phyloP scores from a whole-genome alignment of 768 basidiomycete species.

The Boletus patriciae region DNA sequence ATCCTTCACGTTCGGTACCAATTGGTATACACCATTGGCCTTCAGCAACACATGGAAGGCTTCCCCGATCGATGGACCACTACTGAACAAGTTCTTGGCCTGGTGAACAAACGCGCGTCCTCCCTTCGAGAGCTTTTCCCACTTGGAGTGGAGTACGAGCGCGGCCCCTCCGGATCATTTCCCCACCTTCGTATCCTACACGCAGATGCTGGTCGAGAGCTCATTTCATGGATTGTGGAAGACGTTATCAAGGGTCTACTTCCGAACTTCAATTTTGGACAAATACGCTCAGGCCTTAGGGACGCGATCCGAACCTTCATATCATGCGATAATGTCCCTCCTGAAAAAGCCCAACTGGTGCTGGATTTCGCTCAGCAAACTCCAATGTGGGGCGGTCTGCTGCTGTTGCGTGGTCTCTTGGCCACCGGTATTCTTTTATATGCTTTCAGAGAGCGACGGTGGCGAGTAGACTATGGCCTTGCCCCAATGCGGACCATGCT shows the following conservation, averaged over 20 bases:
- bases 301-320: constrained; percentile 26
- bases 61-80: too few species aligned
- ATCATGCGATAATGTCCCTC: constrained; percentile 6
- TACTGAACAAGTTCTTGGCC: too few species aligned
- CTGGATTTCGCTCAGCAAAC: constrained; percentile 1
- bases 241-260: constrained; percentile 19
- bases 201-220: constrained; percentile 3
- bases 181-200: constrained; percentile 27
- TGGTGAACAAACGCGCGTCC: not conserved
- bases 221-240: constrained; percentile 15
- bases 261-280: constrained; percentile 18
- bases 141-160: constrained; percentile 19
- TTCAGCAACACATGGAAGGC: too few species aligned
- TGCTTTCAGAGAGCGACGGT: too few species aligned
- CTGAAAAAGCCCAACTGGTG: not conserved
- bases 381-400: constrained; percentile 21
- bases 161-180: constrained; percentile 17
- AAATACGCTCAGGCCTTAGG: not conserved
- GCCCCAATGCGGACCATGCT: too few species aligned
- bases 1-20: constrained; percentile 24
- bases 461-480: too few species aligned
- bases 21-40: too few species aligned
- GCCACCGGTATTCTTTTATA: too few species aligned
- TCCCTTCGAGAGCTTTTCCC: not conserved
- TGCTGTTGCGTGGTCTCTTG: constrained; percentile 38